These are phyloP conservation scores for Trichosporon sp. DNA, from an alignment of 1,284 basidiomycete genomes.

Conservation along the genomic window DNA sequence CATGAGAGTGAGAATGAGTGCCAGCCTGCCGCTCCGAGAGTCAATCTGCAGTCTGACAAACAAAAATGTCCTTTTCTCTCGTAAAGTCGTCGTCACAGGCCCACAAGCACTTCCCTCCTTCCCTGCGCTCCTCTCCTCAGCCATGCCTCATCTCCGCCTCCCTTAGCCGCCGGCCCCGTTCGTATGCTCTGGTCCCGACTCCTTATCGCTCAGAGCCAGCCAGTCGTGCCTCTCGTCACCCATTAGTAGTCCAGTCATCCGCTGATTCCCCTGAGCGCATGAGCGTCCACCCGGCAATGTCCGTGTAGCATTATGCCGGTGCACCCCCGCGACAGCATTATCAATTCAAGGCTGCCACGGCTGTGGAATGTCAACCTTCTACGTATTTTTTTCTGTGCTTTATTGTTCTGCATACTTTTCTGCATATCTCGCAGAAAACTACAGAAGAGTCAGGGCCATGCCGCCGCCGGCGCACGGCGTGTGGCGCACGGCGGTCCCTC, in stretches of 20 bases:
- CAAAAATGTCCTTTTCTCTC: background rate
- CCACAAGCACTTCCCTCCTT: background rate
- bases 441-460: background rate
- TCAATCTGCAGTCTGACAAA: too few relatives aligned
- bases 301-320: too few relatives aligned
- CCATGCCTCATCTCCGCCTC: too few relatives aligned
- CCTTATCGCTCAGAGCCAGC: too few relatives aligned
- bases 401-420: background rate
- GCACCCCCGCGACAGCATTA: too few relatives aligned
- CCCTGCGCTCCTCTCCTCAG: background rate
- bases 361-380: background rate
- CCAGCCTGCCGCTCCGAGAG: too few relatives aligned
- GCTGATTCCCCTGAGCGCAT: too few relatives aligned
- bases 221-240: too few relatives aligned
- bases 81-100: background rate
- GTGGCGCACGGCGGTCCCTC: background rate
- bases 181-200: background rate
- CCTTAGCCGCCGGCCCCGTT: background rate
- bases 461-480: background rate
- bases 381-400: background rate
- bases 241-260: too few relatives aligned
- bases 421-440: background rate
- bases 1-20: too few relatives aligned
- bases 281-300: background rate
- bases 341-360: too few relatives aligned